Conservation (phyloP, 257 asterid genomes). For the Linderniella brevidens region DNA sequence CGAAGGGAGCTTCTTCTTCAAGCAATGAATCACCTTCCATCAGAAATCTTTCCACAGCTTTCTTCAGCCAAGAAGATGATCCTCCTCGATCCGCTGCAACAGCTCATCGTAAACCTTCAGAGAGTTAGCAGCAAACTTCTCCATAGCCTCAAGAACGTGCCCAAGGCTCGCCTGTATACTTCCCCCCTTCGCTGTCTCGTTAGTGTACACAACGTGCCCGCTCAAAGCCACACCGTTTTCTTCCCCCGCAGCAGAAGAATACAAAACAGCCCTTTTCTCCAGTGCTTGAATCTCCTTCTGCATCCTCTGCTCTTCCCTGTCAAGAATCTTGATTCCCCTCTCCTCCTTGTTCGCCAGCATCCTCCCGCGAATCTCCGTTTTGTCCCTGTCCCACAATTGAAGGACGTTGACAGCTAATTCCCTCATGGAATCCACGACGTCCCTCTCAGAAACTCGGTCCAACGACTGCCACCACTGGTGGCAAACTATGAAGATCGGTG, state of each 20-base stretch:
- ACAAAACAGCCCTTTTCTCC: background rate
- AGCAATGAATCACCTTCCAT: no score
- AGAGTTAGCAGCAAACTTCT: conserved; percentile 4
- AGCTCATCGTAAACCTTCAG: conserved; percentile 5
- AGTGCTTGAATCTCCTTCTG: background rate
- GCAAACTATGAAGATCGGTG: conserved; percentile 1
- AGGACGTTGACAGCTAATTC: background rate
- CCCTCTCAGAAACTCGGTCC: conserved; percentile 1
- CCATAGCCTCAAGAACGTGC: conserved; percentile 3
- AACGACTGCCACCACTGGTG: background rate
- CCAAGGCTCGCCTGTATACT: background rate
- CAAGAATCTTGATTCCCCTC: background rate
- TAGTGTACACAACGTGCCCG: background rate
- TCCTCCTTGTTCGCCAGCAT: background rate
- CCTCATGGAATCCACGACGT: conserved; percentile 3
- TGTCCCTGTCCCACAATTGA: background rate
- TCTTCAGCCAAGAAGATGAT: no score
- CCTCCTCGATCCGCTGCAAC: background rate
- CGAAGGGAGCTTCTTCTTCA: no score
- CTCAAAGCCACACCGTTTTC: no score
- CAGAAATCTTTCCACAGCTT: no score
- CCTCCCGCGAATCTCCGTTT: background rate
- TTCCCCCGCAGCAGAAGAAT: background rate
- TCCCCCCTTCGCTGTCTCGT: background rate
- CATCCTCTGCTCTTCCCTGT: background rate